phyloP scores from a whole-genome alignment of 1,284 basidiomycete species.

The Cryptococcus sp. region DNA sequence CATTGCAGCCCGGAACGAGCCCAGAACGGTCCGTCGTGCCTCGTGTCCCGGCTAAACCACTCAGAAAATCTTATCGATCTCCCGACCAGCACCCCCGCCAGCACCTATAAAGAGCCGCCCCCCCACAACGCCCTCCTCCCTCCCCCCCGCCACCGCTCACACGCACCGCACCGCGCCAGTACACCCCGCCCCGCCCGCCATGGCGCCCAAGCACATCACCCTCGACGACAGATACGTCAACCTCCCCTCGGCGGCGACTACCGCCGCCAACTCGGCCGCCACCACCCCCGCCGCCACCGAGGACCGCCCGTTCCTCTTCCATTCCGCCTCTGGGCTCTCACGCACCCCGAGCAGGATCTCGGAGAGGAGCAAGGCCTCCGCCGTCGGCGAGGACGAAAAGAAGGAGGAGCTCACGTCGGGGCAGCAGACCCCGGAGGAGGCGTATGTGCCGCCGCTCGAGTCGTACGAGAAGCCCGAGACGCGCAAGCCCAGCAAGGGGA shows the following conservation, averaged over 20 bases:
- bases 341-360: constrained; percentile 9
- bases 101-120: too few relatives aligned
- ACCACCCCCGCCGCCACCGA: constrained; percentile 8
- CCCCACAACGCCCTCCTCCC: too few relatives aligned
- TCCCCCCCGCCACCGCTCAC: too few relatives aligned
- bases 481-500: constrained; percentile 3
- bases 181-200: too few relatives aligned
- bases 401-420: constrained; percentile 1
- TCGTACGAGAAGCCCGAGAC: constrained; percentile 7
- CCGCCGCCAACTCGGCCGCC: background rate
- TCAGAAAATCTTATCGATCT: too few relatives aligned
- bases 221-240: background rate
- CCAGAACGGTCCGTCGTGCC: too few relatives aligned
- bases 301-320: constrained; percentile 8
- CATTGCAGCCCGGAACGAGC: too few relatives aligned
- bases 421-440: constrained; percentile 6
- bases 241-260: background rate
- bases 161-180: too few relatives aligned
- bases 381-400: constrained; percentile 3
- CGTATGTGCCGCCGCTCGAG: constrained; percentile 1
- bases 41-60: too few relatives aligned
- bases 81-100: too few relatives aligned
- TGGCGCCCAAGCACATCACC: too few relatives aligned
- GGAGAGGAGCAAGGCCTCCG: background rate
- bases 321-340: constrained; percentile 5